Evolutionary conservation across 75 land plant species (phyloP).

Genomic region (Picea sitchensis): DNA sequence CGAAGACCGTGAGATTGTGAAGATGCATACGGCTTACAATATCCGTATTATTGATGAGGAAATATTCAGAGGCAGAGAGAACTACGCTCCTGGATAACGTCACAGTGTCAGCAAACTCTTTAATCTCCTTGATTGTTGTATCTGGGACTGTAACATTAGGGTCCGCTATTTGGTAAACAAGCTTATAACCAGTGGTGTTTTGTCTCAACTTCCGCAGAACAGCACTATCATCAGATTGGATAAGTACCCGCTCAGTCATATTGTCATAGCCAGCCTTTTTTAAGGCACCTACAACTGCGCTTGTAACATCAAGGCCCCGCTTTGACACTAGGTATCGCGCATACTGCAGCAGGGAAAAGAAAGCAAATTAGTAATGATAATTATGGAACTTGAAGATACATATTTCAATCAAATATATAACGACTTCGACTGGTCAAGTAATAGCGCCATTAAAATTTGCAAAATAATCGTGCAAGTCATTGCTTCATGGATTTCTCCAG

Average conservation of each 20-base stretch:
- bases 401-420: too few species aligned
- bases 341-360: slow-evolving; percentile 33
- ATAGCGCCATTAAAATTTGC: too few species aligned
- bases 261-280: slow-evolving; percentile 45
- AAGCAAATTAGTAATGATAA: too few species aligned
- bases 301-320: slow-evolving; percentile 43
- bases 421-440: too few species aligned
- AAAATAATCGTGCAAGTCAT: too few species aligned
- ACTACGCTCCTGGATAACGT: slow-evolving; percentile 38
- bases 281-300: slow-evolving; percentile 33
- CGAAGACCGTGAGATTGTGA: too few species aligned
- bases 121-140: slow-evolving; percentile 37
- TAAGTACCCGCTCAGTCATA: slow-evolving; percentile 38
- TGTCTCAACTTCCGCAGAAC: slow-evolving; percentile 41
- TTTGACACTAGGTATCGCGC: slow-evolving; percentile 61
- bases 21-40: too few species aligned
- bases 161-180: slow-evolving; percentile 26
- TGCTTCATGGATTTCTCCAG: too few species aligned
- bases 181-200: slow-evolving; percentile 21
- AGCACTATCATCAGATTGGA: slow-evolving; percentile 69
- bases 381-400: too few species aligned
- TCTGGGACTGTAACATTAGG: slow-evolving; percentile 24
- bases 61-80: slow-evolving; percentile 7
- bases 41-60: slow-evolving; percentile 24
- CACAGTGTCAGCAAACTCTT: slow-evolving; percentile 50